These are phyloP conservation scores for Drechslerella dactyloides DNA, from an alignment of 2,329 filamentous ascomycete species.

Conservation along the genomic window DNA sequence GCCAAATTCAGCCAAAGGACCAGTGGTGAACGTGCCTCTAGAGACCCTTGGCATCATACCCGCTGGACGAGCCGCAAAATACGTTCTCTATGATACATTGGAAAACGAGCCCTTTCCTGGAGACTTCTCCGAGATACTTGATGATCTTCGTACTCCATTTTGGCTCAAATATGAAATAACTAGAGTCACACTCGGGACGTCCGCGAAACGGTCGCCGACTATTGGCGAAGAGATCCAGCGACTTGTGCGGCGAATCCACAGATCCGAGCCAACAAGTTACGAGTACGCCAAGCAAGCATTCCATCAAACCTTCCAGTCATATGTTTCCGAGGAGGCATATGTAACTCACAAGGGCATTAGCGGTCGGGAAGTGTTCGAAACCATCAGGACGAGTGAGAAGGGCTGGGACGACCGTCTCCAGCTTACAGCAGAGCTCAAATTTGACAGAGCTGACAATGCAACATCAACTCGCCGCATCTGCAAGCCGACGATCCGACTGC, in stretches of 20 bases:
- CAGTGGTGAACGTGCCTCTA: neutral
- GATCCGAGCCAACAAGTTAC: neutral
- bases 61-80: neutral
- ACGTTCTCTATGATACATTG: constrained; percentile 17
- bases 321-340: constrained; percentile 5
- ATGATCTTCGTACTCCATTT: constrained; percentile 4
- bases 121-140: constrained; percentile 5
- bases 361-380: constrained; percentile 1
- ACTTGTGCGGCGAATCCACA: neutral
- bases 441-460: constrained; percentile 1
- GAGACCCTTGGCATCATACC: no score
- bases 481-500: constrained; percentile 13
- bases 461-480: neutral
- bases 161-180: constrained; percentile 37
- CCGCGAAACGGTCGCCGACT: constrained; percentile 3
- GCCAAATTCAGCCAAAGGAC: neutral
- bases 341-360: neutral
- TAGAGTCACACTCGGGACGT: constrained; percentile 15
- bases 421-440: constrained; percentile 17
- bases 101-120: constrained; percentile 29
- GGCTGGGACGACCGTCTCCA: constrained; percentile 27
- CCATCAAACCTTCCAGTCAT: neutral
- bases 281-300: constrained; percentile 1
- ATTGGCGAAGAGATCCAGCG: neutral
- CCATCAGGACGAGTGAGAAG: neutral